Conservation (phyloP, 257 asterid genomes). For the Salvia rosmarinus region DNA sequence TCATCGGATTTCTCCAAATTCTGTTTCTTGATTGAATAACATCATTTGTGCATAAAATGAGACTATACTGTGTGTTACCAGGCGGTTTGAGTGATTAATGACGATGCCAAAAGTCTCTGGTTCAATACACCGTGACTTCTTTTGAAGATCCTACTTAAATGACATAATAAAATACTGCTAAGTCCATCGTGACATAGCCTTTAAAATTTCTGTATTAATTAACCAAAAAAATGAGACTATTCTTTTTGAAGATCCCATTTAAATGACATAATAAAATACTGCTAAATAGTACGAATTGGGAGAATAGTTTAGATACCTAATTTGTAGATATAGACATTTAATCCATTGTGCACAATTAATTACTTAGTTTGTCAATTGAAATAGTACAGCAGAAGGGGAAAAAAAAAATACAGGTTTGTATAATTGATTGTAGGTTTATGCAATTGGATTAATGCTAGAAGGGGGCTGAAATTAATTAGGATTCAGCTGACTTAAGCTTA, state of each 20-base stretch:
- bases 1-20: too few species aligned
- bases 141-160: too few species aligned
- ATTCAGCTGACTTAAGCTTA: constrained; percentile 7
- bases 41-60: too few species aligned
- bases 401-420: neutral
- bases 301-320: neutral
- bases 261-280: neutral
- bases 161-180: too few species aligned
- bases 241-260: neutral
- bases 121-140: too few species aligned
- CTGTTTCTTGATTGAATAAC: too few species aligned
- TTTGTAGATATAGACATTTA: neutral
- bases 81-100: too few species aligned
- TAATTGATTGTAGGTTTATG: constrained; percentile 27
- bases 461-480: constrained; percentile 14
- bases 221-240: neutral
- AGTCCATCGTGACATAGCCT: too few species aligned
- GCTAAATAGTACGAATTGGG: neutral
- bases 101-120: too few species aligned
- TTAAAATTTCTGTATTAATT: too few species aligned
- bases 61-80: too few species aligned
- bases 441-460: constrained; percentile 21
- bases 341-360: constrained; percentile 27
- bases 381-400: neutral
- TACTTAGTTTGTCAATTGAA: neutral